Conservation (phyloP, 495 filamentous ascomycete species). For the Podospora conica region DNA sequence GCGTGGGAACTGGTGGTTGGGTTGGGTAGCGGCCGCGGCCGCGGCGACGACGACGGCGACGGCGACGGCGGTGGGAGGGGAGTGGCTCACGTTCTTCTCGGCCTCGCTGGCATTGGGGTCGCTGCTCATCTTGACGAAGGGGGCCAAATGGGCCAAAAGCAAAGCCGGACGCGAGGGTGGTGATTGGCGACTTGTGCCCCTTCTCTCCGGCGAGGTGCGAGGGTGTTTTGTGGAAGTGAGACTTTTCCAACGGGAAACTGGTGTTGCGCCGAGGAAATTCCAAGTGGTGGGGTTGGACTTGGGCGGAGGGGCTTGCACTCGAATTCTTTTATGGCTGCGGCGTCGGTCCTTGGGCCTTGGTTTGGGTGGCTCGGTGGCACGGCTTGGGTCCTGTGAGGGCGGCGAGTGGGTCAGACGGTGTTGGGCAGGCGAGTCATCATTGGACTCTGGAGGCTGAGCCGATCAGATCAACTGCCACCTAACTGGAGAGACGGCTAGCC, state of each 20-base stretch:
- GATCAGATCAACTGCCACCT: neutral
- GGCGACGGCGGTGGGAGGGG: no score
- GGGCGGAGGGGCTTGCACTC: neutral
- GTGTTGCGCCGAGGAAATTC: constrained; percentile 13
- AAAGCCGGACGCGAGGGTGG: constrained; percentile 9
- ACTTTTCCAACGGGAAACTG: constrained; percentile 6
- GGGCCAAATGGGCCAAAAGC: constrained; percentile 16
- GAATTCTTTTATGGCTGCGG: neutral
- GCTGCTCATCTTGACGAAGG: constrained; percentile 80
- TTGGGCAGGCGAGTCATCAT: constrained; percentile 14
- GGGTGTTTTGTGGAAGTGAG: constrained; percentile 10
- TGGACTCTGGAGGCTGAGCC: constrained; percentile 9
- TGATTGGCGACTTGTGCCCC: constrained; percentile 12
- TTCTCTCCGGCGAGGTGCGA: constrained; percentile 12
- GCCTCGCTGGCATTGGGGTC: constrained; percentile 83
- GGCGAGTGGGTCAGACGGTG: neutral
- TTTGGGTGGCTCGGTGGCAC: neutral
- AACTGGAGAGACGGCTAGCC: neutral
- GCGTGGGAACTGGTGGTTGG: constrained; percentile 2
- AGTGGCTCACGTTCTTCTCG: constrained; percentile 94
- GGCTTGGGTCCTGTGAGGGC: neutral
- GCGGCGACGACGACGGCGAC: no score
- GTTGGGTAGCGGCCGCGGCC: neutral
- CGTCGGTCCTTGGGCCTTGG: constrained; percentile 3
- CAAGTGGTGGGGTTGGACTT: constrained; percentile 21